phyloP scores from a whole-genome alignment of 768 basidiomycete species.

The Rhizopogon vesiculosus region DNA sequence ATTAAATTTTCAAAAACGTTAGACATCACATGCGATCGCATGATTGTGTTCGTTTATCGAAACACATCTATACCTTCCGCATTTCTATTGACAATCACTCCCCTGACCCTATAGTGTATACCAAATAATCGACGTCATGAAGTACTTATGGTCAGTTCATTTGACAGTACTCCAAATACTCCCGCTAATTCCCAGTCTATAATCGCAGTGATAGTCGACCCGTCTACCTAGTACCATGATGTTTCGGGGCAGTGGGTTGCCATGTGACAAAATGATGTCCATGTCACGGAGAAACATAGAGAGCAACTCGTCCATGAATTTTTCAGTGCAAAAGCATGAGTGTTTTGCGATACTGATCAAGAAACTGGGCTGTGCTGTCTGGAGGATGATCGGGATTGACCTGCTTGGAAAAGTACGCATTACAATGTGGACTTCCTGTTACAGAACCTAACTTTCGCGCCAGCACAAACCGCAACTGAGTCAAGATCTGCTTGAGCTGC shows the following conservation, averaged over 20 bases:
- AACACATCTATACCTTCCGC: too few relatives aligned
- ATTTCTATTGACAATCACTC: too few relatives aligned
- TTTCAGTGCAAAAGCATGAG: neutral
- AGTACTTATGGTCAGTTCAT: slow-evolving; percentile 15
- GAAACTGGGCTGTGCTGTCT: slow-evolving; percentile 14
- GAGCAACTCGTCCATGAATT: neutral
- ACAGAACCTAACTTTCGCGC: slow-evolving; percentile 13
- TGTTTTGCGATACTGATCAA: slow-evolving; percentile 14
- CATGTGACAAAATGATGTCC: slow-evolving; percentile 31
- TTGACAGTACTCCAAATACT: slow-evolving; percentile 25
- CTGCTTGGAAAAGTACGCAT: slow-evolving; percentile 11
- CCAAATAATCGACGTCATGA: slow-evolving; percentile 6
- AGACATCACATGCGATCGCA: too few relatives aligned
- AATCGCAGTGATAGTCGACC: slow-evolving; percentile 24
- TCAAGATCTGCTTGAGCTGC: too few relatives aligned
- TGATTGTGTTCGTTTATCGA: too few relatives aligned
- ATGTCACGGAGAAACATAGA: neutral
- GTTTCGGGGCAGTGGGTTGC: slow-evolving; percentile 39
- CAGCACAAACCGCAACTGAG: too few relatives aligned
- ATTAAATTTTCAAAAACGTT: too few relatives aligned
- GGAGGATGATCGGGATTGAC: slow-evolving; percentile 9
- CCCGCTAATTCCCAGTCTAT: slow-evolving; percentile 33
- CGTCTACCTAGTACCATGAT: slow-evolving; percentile 35
- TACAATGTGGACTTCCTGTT: slow-evolving; percentile 17
- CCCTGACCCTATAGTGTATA: neutral